Percentiles rank a stretch among this genome's conserved stretches.
Conservation (phyloP, 2,329 filamentous ascomycete species). For the Aspergillus tubingensis region DNA sequence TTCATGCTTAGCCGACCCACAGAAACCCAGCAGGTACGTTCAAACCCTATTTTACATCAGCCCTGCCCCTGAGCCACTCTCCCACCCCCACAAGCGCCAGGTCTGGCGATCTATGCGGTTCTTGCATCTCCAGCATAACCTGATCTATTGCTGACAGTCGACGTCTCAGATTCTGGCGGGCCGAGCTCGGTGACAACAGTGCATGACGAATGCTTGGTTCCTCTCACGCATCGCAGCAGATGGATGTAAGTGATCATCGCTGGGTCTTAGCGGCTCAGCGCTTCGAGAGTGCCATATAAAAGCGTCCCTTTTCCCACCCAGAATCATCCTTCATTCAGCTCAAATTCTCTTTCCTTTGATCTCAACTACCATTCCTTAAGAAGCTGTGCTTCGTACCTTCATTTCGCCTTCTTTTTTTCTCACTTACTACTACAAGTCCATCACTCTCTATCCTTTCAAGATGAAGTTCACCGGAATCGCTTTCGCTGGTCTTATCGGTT, state of each 20-base stretch:
- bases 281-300: not conserved
- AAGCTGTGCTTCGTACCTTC: slow-evolving; percentile 2
- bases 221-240: not conserved
- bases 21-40: not conserved
- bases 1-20: not conserved
- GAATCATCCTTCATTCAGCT: not conserved
- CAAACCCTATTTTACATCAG: slow-evolving; percentile 3
- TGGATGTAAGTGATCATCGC: not conserved
- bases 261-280: not conserved
- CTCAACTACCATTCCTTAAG: not conserved
- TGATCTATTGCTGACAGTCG: slow-evolving; percentile 9
- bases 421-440: not conserved
- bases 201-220: slow-evolving; percentile 1
- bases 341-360: not conserved
- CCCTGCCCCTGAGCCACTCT: slow-evolving; percentile 2
- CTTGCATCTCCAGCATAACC: not conserved
- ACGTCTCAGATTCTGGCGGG: not conserved
- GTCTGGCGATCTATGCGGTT: not conserved
- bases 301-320: not conserved
- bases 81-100: not conserved
- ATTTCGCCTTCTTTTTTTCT: not conserved
- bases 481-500: slow-evolving; percentile 1
- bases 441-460: not conserved
- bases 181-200: not conserved
- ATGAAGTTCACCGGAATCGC: slow-evolving; percentile 3